Base-by-base conservation (phyloP, 2,329 filamentous ascomycete species). In the Botrytis sinoallii region DNA sequence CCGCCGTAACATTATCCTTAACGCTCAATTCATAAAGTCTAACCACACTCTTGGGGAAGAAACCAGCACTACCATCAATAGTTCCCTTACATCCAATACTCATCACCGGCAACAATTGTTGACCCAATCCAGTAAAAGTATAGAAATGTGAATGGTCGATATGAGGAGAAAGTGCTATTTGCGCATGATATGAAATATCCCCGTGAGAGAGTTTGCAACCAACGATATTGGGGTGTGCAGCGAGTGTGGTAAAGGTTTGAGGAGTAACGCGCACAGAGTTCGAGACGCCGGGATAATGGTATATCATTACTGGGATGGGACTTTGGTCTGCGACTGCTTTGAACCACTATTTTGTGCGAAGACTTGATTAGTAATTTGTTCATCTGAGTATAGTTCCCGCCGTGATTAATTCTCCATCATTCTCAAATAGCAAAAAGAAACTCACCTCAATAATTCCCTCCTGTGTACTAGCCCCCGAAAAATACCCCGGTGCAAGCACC, bases 181-280 rank as follows among this genome's bases (percentile, higher is more conserved):
- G 87, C 7, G 87, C 85, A 79, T 91, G 89, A 77, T 87, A 85
- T n/a, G 89, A 90, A 65, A 91, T 85, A 79, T 91, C 88, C 69
- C 89, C 89, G 80, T 92, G 90, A 0, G 89, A 91, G 77, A 92
- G 87, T 82, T 92, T 92, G 82, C 88, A 90, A 69, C 90, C 90
- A 6, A 91, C 89, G 74, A 92, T 91, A 79, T 92, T 92, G 44
- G 88, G 85, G 79, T 92, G 90, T 72, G 85, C 83, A 10, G 90
- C 85, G 40, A 92, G 87, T 0, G 79, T 81, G 29, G 81, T 88
- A 78, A 88, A 90, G 0, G 89, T 89, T 14, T 86, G 84, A 1
- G 89, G 87, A 0, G 85, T 83, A 74, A 92, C 85, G 77, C 86
- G 85, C 78, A 92, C 84, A 77, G 89, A 88, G 83, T 92, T 92